Percentiles rank a stretch among this genome's conserved stretches.
phyloP scores from a whole-genome alignment of 352 stramenopile species.

The Globisporangium okanoganense region DNA sequence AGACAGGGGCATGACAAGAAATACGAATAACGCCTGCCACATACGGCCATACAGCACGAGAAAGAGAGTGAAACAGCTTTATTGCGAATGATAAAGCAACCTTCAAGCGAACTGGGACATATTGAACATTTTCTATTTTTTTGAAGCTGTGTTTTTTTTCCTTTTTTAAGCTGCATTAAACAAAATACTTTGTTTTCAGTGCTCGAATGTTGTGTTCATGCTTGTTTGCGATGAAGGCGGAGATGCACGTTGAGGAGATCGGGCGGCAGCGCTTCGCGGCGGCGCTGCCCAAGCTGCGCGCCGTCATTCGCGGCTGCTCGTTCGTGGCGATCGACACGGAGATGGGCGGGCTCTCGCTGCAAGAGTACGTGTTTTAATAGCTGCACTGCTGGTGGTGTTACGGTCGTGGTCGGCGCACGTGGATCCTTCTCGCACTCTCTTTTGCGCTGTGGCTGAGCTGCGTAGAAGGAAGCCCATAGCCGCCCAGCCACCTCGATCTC shows the following conservation, averaged over 20 bases:
- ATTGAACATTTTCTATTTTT: neutral
- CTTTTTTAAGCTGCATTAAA: no score
- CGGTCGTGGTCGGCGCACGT: no score
- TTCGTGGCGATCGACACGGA: slow-evolving; percentile 80
- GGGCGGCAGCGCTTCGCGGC: slow-evolving; percentile 16
- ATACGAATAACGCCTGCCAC: neutral
- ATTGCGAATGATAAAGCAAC: neutral
- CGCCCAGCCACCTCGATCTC: no score
- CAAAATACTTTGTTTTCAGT: neutral
- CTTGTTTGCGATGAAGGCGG: slow-evolving; percentile 10
- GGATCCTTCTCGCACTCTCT: neutral
- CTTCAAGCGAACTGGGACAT: no score
- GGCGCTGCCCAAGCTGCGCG: slow-evolving; percentile 28
- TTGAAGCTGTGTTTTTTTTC: no score
- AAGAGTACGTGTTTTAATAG: slow-evolving; percentile 42
- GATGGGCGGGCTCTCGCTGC: slow-evolving; percentile 65
- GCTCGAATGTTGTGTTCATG: no score
- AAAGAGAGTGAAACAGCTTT: neutral
- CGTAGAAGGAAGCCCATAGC: neutral
- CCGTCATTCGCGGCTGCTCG: slow-evolving; percentile 29
- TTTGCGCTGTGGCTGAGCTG: neutral
- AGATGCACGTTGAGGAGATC: slow-evolving; percentile 20
- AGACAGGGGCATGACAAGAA: neutral
- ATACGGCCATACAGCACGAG: neutral
- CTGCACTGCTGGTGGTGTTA: neutral